Evolutionary conservation across 805 yeast species (phyloP).

Genomic region (Starmera pachycereana): DNA sequence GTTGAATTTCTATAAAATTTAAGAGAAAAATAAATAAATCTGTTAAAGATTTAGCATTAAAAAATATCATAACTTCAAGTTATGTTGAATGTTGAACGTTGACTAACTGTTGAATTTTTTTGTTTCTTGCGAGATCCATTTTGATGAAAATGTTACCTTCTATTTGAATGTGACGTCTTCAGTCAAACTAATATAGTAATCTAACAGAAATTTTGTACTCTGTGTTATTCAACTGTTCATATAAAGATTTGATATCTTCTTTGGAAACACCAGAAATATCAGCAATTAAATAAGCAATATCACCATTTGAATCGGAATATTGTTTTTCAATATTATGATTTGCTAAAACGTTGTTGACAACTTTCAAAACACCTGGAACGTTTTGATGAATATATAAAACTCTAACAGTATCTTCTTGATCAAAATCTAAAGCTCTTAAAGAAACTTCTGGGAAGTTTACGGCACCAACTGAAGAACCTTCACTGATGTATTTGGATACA

Average conservation of each 20-base stretch:
- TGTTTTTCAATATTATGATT: conserved; percentile 96
- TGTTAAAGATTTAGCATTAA: neutral
- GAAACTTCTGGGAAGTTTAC: conserved; percentile 99
- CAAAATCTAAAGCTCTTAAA: conserved; percentile 77
- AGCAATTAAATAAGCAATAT: conserved; percentile 95
- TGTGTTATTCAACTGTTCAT: conserved; percentile 80
- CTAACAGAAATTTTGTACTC: conserved; percentile 88
- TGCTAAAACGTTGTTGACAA: conserved; percentile 91
- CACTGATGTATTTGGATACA: conserved; percentile 84
- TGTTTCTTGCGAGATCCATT: too few relatives aligned
- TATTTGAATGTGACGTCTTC: neutral
- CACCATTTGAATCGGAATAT: conserved; percentile 94
- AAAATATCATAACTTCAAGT: too few relatives aligned
- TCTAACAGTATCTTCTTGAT: conserved; percentile 82
- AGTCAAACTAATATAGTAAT: conserved; percentile 52
- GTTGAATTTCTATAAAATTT: too few relatives aligned
- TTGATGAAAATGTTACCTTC: too few relatives aligned
- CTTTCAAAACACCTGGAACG: conserved; percentile 97
- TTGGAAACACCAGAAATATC: conserved; percentile 81
- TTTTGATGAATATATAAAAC: conserved; percentile 94
- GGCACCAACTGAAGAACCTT: conserved; percentile 90
- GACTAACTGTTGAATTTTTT: too few relatives aligned
- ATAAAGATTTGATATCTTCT: conserved; percentile 73
- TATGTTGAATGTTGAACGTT: too few relatives aligned
- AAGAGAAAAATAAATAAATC: neutral